phyloP scores from a whole-genome alignment of 805 yeast species.

The Yamadazyma endophytica region DNA sequence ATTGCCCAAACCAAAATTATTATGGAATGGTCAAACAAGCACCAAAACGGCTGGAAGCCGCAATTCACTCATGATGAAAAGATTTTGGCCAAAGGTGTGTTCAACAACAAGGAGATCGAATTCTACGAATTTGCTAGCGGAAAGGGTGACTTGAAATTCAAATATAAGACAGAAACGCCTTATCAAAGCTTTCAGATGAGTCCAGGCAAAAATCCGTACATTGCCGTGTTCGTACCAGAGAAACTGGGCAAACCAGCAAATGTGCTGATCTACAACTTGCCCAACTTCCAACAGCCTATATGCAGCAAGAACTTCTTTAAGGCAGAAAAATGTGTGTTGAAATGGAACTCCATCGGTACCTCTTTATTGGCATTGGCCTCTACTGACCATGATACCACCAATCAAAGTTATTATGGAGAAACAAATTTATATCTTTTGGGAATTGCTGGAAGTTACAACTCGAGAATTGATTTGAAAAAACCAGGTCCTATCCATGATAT shows the following conservation, averaged over 20 bases:
- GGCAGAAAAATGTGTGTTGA: conserved; percentile 88
- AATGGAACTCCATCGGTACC: conserved; percentile 94
- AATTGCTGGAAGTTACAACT: conserved; percentile 87
- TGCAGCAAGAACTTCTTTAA: conserved; percentile 88
- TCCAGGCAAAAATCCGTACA: conserved; percentile 85
- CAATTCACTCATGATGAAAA: conserved; percentile 83
- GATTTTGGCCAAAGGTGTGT: conserved; percentile 52
- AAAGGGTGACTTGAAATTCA: conserved; percentile 50
- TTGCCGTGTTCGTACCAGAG: conserved; percentile 90
- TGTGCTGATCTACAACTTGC: conserved; percentile 78
- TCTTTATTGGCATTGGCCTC: conserved; percentile 90
- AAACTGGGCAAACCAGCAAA: conserved; percentile 83
- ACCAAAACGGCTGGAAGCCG: conserved; percentile 90
- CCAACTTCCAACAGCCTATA: conserved; percentile 71
- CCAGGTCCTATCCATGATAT: conserved; percentile 98
- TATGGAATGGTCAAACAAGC: conserved; percentile 68
- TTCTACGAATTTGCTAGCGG: conserved; percentile 51
- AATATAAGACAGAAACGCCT: conserved; percentile 49
- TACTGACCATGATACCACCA: conserved; percentile 92
- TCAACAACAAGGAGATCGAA: conserved; percentile 58
- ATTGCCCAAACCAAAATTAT: conserved; percentile 44
- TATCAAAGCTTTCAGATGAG: conserved; percentile 61
- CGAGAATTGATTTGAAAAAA: conserved; percentile 78
- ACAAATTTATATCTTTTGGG: conserved; percentile 87
- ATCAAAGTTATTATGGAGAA: conserved; percentile 95